phyloP scores from a whole-genome alignment of 1,139 yeast genomes.

The Blastobotrys proliferans region DNA sequence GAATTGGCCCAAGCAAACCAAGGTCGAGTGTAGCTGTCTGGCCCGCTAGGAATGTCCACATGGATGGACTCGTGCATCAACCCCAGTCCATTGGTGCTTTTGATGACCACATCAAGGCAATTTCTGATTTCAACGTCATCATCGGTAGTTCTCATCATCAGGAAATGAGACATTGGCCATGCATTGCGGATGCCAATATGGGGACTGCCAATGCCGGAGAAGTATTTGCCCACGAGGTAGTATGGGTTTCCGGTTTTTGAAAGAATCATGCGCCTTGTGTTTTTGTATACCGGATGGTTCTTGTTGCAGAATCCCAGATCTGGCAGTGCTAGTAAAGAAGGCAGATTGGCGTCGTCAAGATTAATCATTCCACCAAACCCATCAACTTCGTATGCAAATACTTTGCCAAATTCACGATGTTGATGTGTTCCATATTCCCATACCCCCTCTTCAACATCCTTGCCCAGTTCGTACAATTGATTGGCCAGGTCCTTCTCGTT shows the following conservation, averaged over 20 bases:
- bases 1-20: slow-evolving; percentile 97
- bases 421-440: slow-evolving; percentile 57
- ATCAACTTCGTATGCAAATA: slow-evolving; percentile 84
- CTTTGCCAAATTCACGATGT: slow-evolving; percentile 69
- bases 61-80: slow-evolving; percentile 80
- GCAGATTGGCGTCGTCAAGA: slow-evolving; percentile 92
- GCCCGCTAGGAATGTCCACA: slow-evolving; percentile 47
- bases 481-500: slow-evolving; percentile 27
- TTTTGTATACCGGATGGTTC: slow-evolving; percentile 61
- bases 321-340: slow-evolving; percentile 76
- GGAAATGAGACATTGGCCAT: slow-evolving; percentile 85
- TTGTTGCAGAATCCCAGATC: slow-evolving; percentile 62
- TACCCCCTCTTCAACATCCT: slow-evolving; percentile 52
- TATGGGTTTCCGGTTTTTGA: slow-evolving; percentile 74
- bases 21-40: slow-evolving; percentile 53
- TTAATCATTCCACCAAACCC: slow-evolving; percentile 72
- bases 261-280: slow-evolving; percentile 74
- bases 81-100: slow-evolving; percentile 68
- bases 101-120: slow-evolving; percentile 50
- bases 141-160: slow-evolving; percentile 69
- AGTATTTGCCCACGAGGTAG: slow-evolving; percentile 51
- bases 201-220: slow-evolving; percentile 81
- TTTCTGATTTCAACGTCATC: slow-evolving; percentile 62
- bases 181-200: slow-evolving; percentile 78
- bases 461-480: slow-evolving; percentile 39